Base-by-base conservation (phyloP, 805 yeast species). In the Ogataea neopini region DNA sequence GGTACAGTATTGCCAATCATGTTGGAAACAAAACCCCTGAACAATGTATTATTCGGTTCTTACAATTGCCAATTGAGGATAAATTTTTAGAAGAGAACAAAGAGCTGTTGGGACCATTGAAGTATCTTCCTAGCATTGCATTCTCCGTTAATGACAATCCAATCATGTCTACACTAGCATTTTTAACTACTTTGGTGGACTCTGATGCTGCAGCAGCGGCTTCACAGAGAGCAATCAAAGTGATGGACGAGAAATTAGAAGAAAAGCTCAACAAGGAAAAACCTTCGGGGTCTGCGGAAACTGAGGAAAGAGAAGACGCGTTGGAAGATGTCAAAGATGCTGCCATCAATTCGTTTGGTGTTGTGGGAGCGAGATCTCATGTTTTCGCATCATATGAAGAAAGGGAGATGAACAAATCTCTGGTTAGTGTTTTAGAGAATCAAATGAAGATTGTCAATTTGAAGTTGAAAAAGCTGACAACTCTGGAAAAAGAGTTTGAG, bases 131-230 rank as follows among this genome's bases (percentile, higher is more conserved):
- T 3, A 86, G 88, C 63, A 75, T 92, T 43, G 96, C 98, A 11
- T 84, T 88, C 42, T 80, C 88, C 30, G 79, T 88, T 37, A 80
- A 84, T 23, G 98, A 94, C 57, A 94, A 94, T 66, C 99, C 99
- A 2, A 90, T 94, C 3, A 76, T 94, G 71, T 85, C 96, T 30
- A 92, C 96, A n/a, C 77, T 94, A 52, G 84, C 96, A 11, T 94
- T 91, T 66, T 72, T 94, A 67, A 83, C 91, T 0, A 83, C 88
- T 32, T 69, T 91, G 42, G 95, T 90, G 14, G 97, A 92, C 59
- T 86, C 92, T 10, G 85, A 84, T 34, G 86, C 86, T 18, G 96
- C 92, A 0, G 81, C 83, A 47, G 89, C 91, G 9, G 96, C 96
- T 28, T 84, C 95, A 6, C 68, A 61, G 25, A 71, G 83, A 41